These are phyloP conservation scores for Cyberlindnera xylosilytica DNA, from an alignment of 805 yeast species.

Conservation along the genomic window DNA sequence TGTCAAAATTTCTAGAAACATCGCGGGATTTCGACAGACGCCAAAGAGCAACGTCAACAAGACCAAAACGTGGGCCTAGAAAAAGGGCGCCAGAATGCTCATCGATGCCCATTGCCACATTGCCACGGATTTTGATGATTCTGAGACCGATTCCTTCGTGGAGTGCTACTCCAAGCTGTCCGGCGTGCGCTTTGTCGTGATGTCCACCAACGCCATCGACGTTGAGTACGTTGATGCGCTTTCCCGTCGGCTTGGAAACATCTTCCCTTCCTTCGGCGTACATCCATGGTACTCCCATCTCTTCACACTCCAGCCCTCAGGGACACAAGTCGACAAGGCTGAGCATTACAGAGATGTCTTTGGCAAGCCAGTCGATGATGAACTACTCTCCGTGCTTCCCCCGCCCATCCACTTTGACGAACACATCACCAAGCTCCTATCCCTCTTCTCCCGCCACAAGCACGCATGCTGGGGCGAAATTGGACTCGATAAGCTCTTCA, in stretches of 20 bases:
- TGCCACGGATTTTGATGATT: constrained; percentile 14
- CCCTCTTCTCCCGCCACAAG: constrained; percentile 11
- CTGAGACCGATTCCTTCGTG: constrained; percentile 1
- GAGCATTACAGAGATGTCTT: constrained; percentile 60
- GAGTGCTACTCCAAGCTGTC: constrained; percentile 4
- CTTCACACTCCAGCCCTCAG: constrained; percentile 33
- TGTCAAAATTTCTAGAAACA: too few species aligned
- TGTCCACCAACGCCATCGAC: constrained; percentile 49
- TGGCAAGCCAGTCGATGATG: constrained; percentile 30
- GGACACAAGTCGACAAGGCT: constrained; percentile 29
- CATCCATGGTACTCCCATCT: constrained; percentile 93
- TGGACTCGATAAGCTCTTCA: constrained; percentile 80
- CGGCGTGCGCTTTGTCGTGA: constrained; percentile 28
- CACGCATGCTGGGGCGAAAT: constrained; percentile 71
- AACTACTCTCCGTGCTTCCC: constrained; percentile 51
- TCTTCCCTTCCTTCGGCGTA: constrained; percentile 59
- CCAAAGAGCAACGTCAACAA: background rate
- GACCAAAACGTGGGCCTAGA: too few species aligned
- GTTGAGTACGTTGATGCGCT: constrained; percentile 25
- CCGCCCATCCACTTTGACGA: constrained; percentile 47
- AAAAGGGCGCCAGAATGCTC: too few species aligned
- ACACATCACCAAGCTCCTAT: constrained; percentile 27
- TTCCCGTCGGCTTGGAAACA: constrained; percentile 17
- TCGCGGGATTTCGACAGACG: too few species aligned
- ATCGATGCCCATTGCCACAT: constrained; percentile 39